A percentile compares a stretch with the other conserved stretches of the same genome.
Conservation (phyloP, 441 rosid genomes). For the Pelargonium myrrhifolium region DNA sequence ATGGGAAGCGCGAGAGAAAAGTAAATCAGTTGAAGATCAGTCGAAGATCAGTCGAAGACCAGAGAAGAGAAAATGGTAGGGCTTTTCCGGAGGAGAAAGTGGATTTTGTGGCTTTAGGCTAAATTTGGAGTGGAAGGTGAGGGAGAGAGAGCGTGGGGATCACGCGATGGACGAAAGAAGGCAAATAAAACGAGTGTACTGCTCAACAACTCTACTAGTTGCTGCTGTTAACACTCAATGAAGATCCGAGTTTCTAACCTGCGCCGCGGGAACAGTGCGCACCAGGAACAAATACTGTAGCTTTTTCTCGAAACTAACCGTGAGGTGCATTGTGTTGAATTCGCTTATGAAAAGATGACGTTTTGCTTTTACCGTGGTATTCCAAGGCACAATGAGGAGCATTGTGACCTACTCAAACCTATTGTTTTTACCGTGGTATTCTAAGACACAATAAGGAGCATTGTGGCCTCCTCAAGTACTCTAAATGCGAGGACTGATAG, state of each 20-base stretch:
- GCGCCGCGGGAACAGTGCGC: background rate
- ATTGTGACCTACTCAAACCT: too few relatives aligned
- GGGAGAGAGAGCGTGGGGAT: constrained; percentile 7
- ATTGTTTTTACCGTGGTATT: too few relatives aligned
- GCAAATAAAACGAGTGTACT: constrained; percentile 3
- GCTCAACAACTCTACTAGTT: constrained; percentile 5
- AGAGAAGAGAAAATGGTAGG: background rate
- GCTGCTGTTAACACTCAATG: background rate
- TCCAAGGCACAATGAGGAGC: too few relatives aligned
- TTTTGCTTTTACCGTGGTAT: too few relatives aligned
- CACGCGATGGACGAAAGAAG: constrained; percentile 15
- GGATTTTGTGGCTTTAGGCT: background rate
- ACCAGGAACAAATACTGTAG: too few relatives aligned
- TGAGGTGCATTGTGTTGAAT: too few relatives aligned
- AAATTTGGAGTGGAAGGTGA: background rate
- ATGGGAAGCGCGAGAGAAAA: background rate
- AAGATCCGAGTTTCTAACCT: background rate
- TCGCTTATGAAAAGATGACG: too few relatives aligned
- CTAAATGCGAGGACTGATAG: too few relatives aligned
- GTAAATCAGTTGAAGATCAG: background rate
- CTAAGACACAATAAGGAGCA: too few relatives aligned
- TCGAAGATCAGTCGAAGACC: background rate
- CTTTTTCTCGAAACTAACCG: too few relatives aligned
- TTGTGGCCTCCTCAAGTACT: too few relatives aligned
- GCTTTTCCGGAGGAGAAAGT: background rate